These are phyloP conservation scores for Cornus florida DNA, from an alignment of 148 eudicot species.

Conservation along the genomic window DNA sequence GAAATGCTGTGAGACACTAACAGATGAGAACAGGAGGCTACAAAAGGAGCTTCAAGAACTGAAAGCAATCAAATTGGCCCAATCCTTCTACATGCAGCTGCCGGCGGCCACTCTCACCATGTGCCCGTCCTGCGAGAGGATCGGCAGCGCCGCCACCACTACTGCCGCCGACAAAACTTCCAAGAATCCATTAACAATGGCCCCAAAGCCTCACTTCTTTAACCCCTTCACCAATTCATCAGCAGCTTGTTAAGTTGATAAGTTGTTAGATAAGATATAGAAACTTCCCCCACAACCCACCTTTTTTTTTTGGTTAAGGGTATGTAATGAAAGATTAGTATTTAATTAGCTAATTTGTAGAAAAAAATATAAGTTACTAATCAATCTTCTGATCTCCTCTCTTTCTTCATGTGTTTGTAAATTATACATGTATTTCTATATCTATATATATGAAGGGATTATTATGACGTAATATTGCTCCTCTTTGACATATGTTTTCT, in stretches of 20 bases:
- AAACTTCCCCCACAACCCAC: neutral
- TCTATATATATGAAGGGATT: neutral
- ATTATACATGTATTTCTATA: neutral
- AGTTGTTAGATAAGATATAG: neutral
- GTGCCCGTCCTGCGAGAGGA: conserved; percentile 83
- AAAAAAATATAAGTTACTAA: conserved; percentile 5
- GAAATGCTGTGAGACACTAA: conserved; percentile 71
- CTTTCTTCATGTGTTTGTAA: conserved; percentile 17
- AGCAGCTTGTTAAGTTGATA: conserved; percentile 34
- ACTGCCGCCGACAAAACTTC: conserved; percentile 7
- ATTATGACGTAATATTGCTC: neutral
- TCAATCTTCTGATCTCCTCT: neutral
- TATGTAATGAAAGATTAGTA: conserved; percentile 9
- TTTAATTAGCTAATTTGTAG: neutral
- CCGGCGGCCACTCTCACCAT: conserved; percentile 74
- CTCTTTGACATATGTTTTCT: neutral
- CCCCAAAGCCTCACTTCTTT: conserved; percentile 45
- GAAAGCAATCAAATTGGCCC: conserved; percentile 46
- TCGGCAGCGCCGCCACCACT: conserved; percentile 13
- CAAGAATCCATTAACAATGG: conserved; percentile 31
- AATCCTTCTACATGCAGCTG: conserved; percentile 62
- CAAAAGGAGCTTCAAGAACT: conserved; percentile 78
- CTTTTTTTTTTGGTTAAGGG: conserved; percentile 27
- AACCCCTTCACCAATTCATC: conserved; percentile 46
- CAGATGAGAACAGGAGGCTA: conserved; percentile 75